phyloP scores from a whole-genome alignment of 139 green algal genomes.

The Zygnema circumcarinatum region DNA sequence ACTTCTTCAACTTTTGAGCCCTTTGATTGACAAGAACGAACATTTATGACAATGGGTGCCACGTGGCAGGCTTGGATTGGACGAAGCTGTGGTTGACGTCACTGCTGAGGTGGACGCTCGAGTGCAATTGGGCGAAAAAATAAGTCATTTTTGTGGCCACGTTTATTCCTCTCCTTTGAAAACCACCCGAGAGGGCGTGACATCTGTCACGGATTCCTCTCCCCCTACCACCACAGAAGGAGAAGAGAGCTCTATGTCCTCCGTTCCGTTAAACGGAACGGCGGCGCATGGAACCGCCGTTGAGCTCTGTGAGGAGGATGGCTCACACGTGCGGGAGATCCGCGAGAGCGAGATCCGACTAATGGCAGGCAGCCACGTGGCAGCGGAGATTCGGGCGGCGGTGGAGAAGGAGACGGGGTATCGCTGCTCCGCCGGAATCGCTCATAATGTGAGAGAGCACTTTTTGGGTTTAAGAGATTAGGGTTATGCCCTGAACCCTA shows the following conservation, averaged over 20 bases:
- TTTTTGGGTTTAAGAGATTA: neutral
- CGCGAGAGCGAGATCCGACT: slow-evolving; percentile 11
- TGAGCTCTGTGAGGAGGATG: neutral
- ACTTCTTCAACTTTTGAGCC: no score
- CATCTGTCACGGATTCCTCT: neutral
- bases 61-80: slow-evolving; percentile 73
- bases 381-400: slow-evolving; percentile 36
- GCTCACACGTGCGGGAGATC: neutral
- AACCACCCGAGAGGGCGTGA: slow-evolving; percentile 10
- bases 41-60: no score
- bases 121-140: neutral
- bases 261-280: neutral
- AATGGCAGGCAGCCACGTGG: slow-evolving; percentile 47
- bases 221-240: neutral
- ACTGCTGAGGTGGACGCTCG: slow-evolving; percentile 65
- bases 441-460: slow-evolving; percentile 55
- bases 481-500: neutral
- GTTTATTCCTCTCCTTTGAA: slow-evolving; percentile 1
- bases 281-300: neutral
- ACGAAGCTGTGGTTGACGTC: slow-evolving; percentile 79
- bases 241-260: neutral
- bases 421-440: slow-evolving; percentile 55
- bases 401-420: slow-evolving; percentile 44
- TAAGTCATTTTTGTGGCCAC: neutral
- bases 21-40: no score